Evolutionary conservation across 768 basidiomycete species (phyloP), one percentile per base, ranked within the genome.

Genomic region (Rhizopogon vesiculosus): DNA sequence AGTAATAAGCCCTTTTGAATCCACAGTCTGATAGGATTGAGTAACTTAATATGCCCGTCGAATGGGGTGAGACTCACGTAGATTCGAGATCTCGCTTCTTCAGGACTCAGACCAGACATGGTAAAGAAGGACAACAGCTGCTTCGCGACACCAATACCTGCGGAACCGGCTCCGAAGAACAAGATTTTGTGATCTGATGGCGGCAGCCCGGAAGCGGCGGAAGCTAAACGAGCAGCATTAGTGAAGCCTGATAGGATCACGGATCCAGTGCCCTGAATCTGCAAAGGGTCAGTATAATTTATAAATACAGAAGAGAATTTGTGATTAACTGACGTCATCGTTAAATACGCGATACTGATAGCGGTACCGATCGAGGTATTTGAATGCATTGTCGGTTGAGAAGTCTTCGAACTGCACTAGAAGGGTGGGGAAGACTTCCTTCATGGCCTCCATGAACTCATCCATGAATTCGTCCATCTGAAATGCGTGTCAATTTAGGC

Each of bases 361-460:
- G 49, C 82, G 77, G 72, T 84, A 87, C 60, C 78, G 74, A 40
- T 83, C 82, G 35, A 91, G 78, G 68, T 87, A 87, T 45, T 79
- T 74, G 76, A 90, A 91, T 2, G 89, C 89, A 51, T 87, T 86
- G 64, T 90, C 84, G 1, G 87, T 89, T 50, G 86, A 85, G 66
- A 88, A 91, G 65, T 91, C 83, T 59, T 86, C 85, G 58, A 86
- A 89, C 56, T 89, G 87, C n/a, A 90, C 79, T 59, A 89, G 72
- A 48, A 86, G 71, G 5, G 80, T 72, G 7, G 88, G 88, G 69
- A 87, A 89, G 15, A 81, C 78, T 29, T 81, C 77, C 42, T 71
- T 68, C 76, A 87, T 83, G 8, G 85, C 83, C 15, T 72, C 67
- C 85, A 91, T 89, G 69, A 91, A 89, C 60, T 85, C 83, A 53